Evolutionary conservation across 805 yeast species (phyloP).

Genomic region (Kuraishia hungarica): DNA sequence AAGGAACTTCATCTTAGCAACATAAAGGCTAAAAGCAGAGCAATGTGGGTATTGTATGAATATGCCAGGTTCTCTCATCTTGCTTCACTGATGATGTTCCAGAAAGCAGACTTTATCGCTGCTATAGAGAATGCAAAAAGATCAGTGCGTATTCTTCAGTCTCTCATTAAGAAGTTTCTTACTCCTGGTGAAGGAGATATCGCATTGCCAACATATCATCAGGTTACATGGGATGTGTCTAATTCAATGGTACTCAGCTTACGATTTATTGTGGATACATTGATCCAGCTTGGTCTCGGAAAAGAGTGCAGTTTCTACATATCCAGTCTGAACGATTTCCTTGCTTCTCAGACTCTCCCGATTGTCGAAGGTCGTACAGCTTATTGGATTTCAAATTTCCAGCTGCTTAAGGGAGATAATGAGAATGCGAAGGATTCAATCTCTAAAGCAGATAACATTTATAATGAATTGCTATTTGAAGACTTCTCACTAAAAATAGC

Average conservation of each 20-base stretch:
- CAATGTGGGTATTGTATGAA: slow-evolving; percentile 12
- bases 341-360: slow-evolving; percentile 20
- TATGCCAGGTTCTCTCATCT: slow-evolving; percentile 28
- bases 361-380: slow-evolving; percentile 12
- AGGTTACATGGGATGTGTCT: slow-evolving; percentile 29
- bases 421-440: slow-evolving; percentile 8
- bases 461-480: slow-evolving; percentile 5
- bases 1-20: slow-evolving; percentile 20
- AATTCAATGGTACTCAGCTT: slow-evolving; percentile 28
- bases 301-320: slow-evolving; percentile 50
- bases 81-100: slow-evolving; percentile 17
- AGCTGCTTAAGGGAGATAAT: slow-evolving; percentile 10
- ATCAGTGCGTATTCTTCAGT: slow-evolving; percentile 42
- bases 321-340: slow-evolving; percentile 36
- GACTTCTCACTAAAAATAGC: slow-evolving; percentile 11
- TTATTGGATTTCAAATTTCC: slow-evolving; percentile 14
- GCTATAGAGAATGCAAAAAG: slow-evolving; percentile 34
- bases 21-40: slow-evolving; percentile 11
- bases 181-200: slow-evolving; percentile 8
- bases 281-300: slow-evolving; percentile 42
- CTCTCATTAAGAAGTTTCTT: slow-evolving; percentile 37
- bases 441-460: slow-evolving; percentile 5
- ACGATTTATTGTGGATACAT: slow-evolving; percentile 26
- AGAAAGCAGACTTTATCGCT: slow-evolving; percentile 14
- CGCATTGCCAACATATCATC: slow-evolving; percentile 13